Evolutionary conservation across 2,329 filamentous ascomycete species (phyloP), one percentile per base, ranked within the genome.

Genomic region (Pyrenophora tritici-repentis): DNA sequence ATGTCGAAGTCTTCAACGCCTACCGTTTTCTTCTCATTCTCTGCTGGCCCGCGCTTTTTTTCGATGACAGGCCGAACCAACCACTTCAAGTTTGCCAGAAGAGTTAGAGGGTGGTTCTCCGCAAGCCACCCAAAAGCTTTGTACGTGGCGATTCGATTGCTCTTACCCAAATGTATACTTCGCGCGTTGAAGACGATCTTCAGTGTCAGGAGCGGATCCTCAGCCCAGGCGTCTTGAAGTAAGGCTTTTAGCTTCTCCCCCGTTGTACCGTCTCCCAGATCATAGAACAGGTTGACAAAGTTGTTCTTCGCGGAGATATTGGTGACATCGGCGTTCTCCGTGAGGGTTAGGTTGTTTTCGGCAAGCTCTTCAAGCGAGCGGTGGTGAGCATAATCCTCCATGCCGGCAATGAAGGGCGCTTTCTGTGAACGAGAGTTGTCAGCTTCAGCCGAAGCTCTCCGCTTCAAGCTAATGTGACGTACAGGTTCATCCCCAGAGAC

Each of bases 141-240:
- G 62, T 85, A 86, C 53, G 83, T 81, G 1, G 71, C 72, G 2
- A 64, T 48, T 17, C 74, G 75, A 7, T 76, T 79, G 29, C 75
- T 75, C 67, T 85, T 85, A 13, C 84, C 83, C 0, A 85, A 68
- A 50, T 86, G 83, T 41, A 86, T 85, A n/a, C 81, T 84, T 8
- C 84, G 78, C 1, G 78, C 70, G 52, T 85, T 83, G 75, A 83
- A 86, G 56, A 86, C 81, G 59, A 86, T 77, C 62, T 83, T 83
- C 24, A 86, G 74, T 0, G 83, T 83, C 10, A 74, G 64, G 2
- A 78, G 59, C 0, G 79, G 55, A 51, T 85, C 79, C 1, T 71
- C 63, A 1, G 65, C 59, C 83, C 83, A 86, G 1, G 83, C 78
- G 2, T 66, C 52, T 2, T 77, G 63, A 24, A 86, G 76, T 1